Conservation (phyloP, 495 filamentous ascomycete species). For the Parachaetomium inaequale region DNA sequence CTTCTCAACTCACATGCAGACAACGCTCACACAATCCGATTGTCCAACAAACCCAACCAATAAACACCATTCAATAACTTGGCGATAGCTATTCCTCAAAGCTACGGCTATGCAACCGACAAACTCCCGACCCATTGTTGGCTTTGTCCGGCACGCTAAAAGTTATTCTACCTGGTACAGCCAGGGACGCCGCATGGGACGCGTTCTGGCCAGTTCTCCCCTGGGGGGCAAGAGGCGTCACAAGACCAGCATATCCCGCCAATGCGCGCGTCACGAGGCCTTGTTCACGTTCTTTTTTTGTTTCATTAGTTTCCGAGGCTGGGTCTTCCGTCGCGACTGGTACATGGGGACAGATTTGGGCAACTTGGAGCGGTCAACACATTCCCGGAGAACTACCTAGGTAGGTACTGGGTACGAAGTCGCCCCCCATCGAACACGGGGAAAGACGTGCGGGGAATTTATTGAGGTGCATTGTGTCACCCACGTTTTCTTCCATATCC, state of each 20-base stretch:
- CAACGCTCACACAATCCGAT: too few species aligned
- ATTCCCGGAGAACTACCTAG: too few species aligned
- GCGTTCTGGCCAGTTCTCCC: not conserved
- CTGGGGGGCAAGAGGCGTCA: constrained; percentile 2
- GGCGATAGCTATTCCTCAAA: too few species aligned
- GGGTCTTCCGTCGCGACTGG: too few species aligned
- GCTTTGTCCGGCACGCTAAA: not conserved
- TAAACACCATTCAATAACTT: too few species aligned
- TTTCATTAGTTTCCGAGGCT: too few species aligned
- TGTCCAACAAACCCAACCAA: too few species aligned
- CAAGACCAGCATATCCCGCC: constrained; percentile 16
- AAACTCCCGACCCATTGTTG: not conserved
- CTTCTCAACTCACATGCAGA: too few species aligned
- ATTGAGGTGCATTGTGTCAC: not conserved
- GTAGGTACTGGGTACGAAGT: not conserved
- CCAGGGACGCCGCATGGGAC: not conserved
- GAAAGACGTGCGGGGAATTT: not conserved
- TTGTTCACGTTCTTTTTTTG: not conserved
- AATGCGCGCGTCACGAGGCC: not conserved
- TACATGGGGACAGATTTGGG: too few species aligned
- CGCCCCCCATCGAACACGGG: not conserved
- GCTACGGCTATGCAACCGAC: too few species aligned
- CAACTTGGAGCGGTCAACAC: not conserved
- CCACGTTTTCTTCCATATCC: not conserved
- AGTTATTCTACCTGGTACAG: not conserved